Evolutionary conservation across 257 asterid species (phyloP).

Genomic region (Solanum ossicruentum): DNA sequence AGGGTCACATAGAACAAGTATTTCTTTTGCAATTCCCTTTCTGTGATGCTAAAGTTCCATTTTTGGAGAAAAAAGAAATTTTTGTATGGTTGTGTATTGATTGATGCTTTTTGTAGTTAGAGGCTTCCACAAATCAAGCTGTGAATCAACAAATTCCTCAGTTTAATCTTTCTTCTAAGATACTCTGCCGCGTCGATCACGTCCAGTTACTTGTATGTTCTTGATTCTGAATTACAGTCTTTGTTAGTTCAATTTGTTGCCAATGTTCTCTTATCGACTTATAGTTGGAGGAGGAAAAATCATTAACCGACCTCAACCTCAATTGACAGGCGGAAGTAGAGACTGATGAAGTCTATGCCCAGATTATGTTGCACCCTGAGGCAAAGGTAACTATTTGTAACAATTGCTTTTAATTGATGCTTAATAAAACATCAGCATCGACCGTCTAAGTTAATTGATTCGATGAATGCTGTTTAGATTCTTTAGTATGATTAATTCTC

Average conservation of each 20-base stretch:
- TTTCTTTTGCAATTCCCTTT: neutral
- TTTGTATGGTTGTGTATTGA: neutral
- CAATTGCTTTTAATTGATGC: neutral
- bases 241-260: neutral
- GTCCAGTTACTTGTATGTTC: constrained; percentile 40
- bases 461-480: neutral
- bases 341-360: constrained; percentile 82
- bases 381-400: constrained; percentile 33
- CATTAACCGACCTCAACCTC: neutral
- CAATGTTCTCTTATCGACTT: neutral
- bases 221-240: neutral
- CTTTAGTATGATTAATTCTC: neutral
- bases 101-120: constrained; percentile 29
- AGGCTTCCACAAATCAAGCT: constrained; percentile 76
- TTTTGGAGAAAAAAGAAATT: neutral
- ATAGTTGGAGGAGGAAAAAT: neutral
- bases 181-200: constrained; percentile 54
- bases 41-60: neutral
- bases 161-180: constrained; percentile 68
- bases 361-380: constrained; percentile 66
- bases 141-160: constrained; percentile 43
- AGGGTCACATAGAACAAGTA: constrained; percentile 88
- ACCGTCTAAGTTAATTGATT: neutral
- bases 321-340: constrained; percentile 55
- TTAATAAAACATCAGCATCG: neutral